phyloP scores from a whole-genome alignment of 495 filamentous ascomycete species.

The Lepraria neglecta region DNA sequence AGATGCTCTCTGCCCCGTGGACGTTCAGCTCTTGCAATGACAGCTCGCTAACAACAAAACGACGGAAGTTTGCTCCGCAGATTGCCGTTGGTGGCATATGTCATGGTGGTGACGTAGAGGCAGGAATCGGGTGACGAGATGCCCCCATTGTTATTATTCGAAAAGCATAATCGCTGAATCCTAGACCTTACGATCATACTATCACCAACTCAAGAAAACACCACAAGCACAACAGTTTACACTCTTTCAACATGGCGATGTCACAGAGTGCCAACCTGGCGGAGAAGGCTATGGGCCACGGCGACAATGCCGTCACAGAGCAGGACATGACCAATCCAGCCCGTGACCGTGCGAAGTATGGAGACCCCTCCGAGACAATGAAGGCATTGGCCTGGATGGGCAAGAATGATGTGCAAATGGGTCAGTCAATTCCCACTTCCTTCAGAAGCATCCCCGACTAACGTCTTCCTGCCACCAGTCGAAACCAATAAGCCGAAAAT shows the following conservation, averaged over 20 bases:
- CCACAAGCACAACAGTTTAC: not conserved
- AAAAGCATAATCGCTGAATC: too few relatives aligned
- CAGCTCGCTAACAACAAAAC: too few relatives aligned
- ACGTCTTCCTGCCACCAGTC: slow-evolving; percentile 30
- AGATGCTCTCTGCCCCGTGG: too few relatives aligned
- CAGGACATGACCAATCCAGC: slow-evolving; percentile 52
- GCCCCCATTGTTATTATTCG: too few relatives aligned
- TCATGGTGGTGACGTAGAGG: slow-evolving; percentile 3
- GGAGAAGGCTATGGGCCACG: slow-evolving; percentile 63
- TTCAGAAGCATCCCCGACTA: not conserved
- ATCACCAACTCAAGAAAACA: not conserved
- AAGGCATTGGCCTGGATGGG: slow-evolving; percentile 68
- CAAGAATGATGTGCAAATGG: slow-evolving; percentile 57
- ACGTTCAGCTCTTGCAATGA: too few relatives aligned
- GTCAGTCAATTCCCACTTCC: slow-evolving; percentile 28
- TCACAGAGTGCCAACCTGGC: slow-evolving; percentile 56
- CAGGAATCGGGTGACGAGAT: too few relatives aligned
- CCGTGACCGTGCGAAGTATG: slow-evolving; percentile 38
- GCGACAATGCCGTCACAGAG: slow-evolving; percentile 46
- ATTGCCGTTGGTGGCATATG: not conserved
- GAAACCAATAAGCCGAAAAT: slow-evolving; percentile 64
- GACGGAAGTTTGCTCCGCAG: too few relatives aligned
- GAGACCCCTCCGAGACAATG: slow-evolving; percentile 52
- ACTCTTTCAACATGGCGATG: slow-evolving; percentile 44
- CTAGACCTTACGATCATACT: too few relatives aligned